Percentiles rank a stretch among this genome's conserved stretches.
Evolutionary conservation across 768 basidiomycete genomes (phyloP).

Genomic region (Kwoniella dejecticola): DNA sequence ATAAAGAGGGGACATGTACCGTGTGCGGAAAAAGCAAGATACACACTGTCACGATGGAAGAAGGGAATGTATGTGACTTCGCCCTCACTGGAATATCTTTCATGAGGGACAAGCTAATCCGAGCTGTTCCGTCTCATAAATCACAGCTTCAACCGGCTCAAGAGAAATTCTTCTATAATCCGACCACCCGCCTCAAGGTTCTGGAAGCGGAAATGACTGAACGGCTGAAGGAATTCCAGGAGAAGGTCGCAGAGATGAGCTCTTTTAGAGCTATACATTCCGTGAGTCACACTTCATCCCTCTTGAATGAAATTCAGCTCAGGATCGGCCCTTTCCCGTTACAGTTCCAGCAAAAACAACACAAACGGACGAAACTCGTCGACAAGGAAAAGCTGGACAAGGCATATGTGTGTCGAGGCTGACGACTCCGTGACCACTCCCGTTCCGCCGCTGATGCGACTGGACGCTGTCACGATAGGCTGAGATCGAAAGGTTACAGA

Average conservation of each 20-base stretch:
- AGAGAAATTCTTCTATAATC: conserved; percentile 1
- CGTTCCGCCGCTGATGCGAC: too few species aligned
- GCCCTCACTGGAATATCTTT: not conserved
- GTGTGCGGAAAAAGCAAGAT: conserved; percentile 12
- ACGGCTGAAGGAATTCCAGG: not conserved
- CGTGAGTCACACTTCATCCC: not conserved
- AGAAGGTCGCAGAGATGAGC: not conserved
- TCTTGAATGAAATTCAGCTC: not conserved
- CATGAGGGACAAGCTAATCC: too few species aligned
- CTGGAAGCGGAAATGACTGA: not conserved
- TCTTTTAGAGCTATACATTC: not conserved
- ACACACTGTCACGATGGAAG: conserved; percentile 2
- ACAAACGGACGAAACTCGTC: not conserved
- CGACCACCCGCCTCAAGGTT: not conserved
- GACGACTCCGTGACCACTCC: too few species aligned
- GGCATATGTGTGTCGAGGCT: not conserved
- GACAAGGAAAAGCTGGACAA: conserved; percentile 3
- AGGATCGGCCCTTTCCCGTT: not conserved
- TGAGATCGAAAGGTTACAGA: conserved; percentile 7
- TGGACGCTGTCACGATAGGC: too few species aligned
- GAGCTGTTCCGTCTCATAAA: not conserved
- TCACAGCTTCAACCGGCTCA: not conserved
- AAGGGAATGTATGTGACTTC: conserved; percentile 6
- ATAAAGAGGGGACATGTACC: conserved; percentile 11
- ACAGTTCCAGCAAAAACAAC: conserved; percentile 11